Conservation (phyloP, 305 asterid species). For the Petunia hybrid region DNA sequence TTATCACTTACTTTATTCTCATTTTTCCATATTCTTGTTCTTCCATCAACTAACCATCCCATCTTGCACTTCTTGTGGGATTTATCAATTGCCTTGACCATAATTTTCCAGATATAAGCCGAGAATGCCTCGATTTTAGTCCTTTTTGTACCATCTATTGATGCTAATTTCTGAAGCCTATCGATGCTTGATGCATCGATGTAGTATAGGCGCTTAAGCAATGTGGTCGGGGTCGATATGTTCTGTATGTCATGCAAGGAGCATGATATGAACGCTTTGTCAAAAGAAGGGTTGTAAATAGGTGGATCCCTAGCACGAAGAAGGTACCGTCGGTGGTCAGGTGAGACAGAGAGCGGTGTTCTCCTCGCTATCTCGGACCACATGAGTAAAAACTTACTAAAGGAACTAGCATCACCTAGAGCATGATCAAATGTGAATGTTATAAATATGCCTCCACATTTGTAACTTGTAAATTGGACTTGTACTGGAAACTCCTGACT, state of each 20-base stretch:
- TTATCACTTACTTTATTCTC: conserved; percentile 38
- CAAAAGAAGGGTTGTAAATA: conserved; percentile 45
- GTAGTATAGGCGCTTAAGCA: conserved; percentile 55
- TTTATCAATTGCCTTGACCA: conserved; percentile 47
- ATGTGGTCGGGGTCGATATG: conserved; percentile 42
- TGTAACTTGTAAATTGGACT: conserved; percentile 55
- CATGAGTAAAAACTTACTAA: conserved; percentile 53
- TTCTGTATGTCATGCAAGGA: conserved; percentile 50
- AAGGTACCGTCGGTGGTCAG: conserved; percentile 55
- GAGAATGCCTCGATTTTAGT: conserved; percentile 67
- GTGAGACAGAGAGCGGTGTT: conserved; percentile 45
- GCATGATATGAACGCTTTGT: conserved; percentile 57
- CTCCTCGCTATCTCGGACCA: conserved; percentile 57
- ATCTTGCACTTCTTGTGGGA: conserved; percentile 49
- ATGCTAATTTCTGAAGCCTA: conserved; percentile 47
- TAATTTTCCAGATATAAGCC: conserved; percentile 61
- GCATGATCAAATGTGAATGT: conserved; percentile 71
- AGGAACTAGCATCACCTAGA: conserved; percentile 67
- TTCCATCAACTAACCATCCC: conserved; percentile 67
- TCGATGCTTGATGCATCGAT: conserved; percentile 47
- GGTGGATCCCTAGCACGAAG: conserved; percentile 53
- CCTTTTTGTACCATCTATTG: conserved; percentile 41
- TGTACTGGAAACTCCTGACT: conserved; percentile 45
- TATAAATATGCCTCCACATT: conserved; percentile 50
- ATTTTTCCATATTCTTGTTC: conserved; percentile 45